A percentile compares a stretch with the other conserved stretches of the same genome.
Conservation (phyloP, 2,329 filamentous ascomycete species). For the Xylogone sp. region DNA sequence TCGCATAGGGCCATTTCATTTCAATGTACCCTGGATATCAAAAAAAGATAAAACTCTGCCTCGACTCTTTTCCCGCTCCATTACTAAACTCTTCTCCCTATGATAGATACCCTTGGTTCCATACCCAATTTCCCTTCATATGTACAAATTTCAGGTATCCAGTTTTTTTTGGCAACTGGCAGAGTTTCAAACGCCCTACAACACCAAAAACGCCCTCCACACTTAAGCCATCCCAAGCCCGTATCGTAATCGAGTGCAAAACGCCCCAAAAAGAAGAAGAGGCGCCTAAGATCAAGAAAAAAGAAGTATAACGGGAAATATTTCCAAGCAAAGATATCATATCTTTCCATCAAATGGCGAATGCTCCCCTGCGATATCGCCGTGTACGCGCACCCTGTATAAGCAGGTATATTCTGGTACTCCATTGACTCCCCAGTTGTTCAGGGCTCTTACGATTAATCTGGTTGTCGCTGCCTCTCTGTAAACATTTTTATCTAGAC, state of each 20-base stretch:
- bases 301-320: background rate
- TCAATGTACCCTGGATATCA: background rate
- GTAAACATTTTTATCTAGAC: background rate
- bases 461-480: conserved; percentile 40
- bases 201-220: conserved; percentile 1
- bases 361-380: conserved; percentile 24
- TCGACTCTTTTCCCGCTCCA: no score
- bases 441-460: conserved; percentile 50
- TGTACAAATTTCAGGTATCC: background rate
- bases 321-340: conserved; percentile 9
- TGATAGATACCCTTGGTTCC: background rate
- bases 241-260: background rate
- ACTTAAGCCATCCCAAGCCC: conserved; percentile 1
- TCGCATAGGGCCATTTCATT: background rate
- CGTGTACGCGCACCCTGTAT: conserved; percentile 60
- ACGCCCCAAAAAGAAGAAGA: background rate
- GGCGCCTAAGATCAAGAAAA: background rate
- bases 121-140: background rate
- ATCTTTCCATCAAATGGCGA: background rate
- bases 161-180: background rate
- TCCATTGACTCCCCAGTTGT: conserved; percentile 50
- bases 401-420: conserved; percentile 56
- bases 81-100: background rate
- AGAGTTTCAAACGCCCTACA: conserved; percentile 1
- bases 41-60: background rate